Evolutionary conservation across 1,284 basidiomycete genomes (phyloP).

Genomic region (Boletus semigastroideus): DNA sequence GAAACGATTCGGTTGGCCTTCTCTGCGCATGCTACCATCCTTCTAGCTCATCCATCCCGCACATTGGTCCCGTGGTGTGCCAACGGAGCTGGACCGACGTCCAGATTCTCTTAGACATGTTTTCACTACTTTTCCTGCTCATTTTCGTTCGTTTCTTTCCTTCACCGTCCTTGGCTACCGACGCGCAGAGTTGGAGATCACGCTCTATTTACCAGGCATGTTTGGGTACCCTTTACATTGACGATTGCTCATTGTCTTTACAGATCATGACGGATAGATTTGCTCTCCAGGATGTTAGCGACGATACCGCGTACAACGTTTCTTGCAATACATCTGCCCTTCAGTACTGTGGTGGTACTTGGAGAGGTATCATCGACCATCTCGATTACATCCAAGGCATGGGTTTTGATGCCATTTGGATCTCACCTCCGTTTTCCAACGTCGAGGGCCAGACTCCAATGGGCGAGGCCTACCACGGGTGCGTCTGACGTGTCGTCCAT

Average conservation of each 20-base stretch:
- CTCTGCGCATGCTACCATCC: slow-evolving; percentile 8
- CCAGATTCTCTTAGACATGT: not conserved
- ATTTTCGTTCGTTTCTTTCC: slow-evolving; percentile 7
- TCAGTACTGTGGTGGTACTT: slow-evolving; percentile 74
- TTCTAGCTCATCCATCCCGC: not conserved
- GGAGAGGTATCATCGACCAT: slow-evolving; percentile 67
- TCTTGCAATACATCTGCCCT: slow-evolving; percentile 53
- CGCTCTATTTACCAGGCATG: slow-evolving; percentile 44
- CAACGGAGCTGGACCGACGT: not conserved
- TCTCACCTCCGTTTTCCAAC: slow-evolving; percentile 64
- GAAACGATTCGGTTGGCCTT: not conserved
- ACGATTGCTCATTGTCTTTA: not conserved
- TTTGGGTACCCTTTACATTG: not conserved
- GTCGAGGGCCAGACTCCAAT: slow-evolving; percentile 62
- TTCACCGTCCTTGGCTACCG: slow-evolving; percentile 30
- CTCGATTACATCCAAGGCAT: slow-evolving; percentile 77
- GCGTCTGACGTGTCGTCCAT: slow-evolving; percentile 5
- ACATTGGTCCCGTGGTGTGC: slow-evolving; percentile 3
- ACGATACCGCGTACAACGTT: slow-evolving; percentile 32
- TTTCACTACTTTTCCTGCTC: slow-evolving; percentile 10
- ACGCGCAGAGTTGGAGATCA: slow-evolving; percentile 38
- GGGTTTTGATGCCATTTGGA: slow-evolving; percentile 76
- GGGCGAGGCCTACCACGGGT: slow-evolving; percentile 66
- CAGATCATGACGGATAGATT: slow-evolving; percentile 74
- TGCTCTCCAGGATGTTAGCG: slow-evolving; percentile 50